Base-by-base conservation (phyloP, 345 rosid genomes). In the Noccaea bulbosa region DNA sequence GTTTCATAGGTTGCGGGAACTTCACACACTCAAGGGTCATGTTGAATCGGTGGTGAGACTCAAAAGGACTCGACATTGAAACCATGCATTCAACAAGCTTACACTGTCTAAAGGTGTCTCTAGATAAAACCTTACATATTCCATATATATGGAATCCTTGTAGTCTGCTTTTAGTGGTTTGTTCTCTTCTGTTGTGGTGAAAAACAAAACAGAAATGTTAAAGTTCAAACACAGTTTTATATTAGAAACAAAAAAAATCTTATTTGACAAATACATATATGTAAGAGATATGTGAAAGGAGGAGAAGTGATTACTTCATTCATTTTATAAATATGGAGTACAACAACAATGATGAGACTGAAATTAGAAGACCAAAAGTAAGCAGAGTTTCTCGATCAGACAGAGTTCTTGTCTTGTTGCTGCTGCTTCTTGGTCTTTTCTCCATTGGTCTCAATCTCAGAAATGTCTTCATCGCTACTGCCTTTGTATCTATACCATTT, bases 51-150 rank as follows among this genome's bases (percentile, higher is more conserved):
- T 89, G 71, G 92, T 89, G 70, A 86, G 90, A 78, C 63, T 89
- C 76, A 87, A 92, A 79, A 89, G 93, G 27, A 24, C 27, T 24
- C 27, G 98, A 92, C 78, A 92, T 89, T 20, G 94, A 87, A 75
- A 89, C 94, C 7, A 89, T 89, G 62, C 96, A 84, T 89, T 65
- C 96, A 84, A 80, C 98, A 92, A 81, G 82, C 96, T 2, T 89
- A 92, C 83, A 33, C 35, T 24, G 20, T 17, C 20, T 17, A 17
- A 17, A 17, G 54, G 53, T 52, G 14, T 48, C 7, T 48, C 53
- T 0, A 17, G 20, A 17, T 17, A 17, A 17, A 17, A 17, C 20
- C 20, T 17, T 17, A 0, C 22, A 20, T 20, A 20, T 20, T 20
- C 2, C 22, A 20, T 20, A 20, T 20, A 2, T 20, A 20, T 20